Evolutionary conservation across 2,329 filamentous ascomycete genomes (phyloP).

Genomic region (Pseudogymnoascus sp.): DNA sequence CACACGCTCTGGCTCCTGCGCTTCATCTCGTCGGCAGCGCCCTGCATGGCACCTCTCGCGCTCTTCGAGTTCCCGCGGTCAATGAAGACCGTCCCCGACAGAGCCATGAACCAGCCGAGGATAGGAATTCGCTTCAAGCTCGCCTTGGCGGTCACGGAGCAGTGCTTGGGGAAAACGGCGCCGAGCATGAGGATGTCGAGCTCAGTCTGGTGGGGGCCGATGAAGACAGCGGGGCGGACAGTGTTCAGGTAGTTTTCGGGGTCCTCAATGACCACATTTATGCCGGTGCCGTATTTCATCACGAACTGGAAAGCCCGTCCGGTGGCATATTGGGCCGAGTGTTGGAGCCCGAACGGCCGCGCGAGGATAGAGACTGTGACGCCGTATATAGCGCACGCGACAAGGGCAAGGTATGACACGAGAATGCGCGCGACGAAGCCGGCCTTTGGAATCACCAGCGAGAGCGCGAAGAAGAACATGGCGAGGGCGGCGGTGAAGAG

Average conservation of each 20-base stretch:
- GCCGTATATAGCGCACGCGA: constrained; percentile 62
- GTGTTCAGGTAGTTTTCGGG: constrained; percentile 46
- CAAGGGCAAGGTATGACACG: constrained; percentile 55
- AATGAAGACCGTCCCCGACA: constrained; percentile 90
- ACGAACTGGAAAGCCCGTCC: constrained; percentile 71
- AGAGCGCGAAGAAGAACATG: constrained; percentile 54
- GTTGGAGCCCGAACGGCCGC: constrained; percentile 61
- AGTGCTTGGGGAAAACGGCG: constrained; percentile 81
- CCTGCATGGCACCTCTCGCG: constrained; percentile 76
- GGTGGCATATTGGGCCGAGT: constrained; percentile 77
- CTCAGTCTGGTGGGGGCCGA: constrained; percentile 94
- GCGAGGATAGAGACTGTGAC: constrained; percentile 66
- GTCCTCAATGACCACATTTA: constrained; percentile 70
- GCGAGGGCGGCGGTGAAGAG: constrained; percentile 45
- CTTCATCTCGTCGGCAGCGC: constrained; percentile 74
- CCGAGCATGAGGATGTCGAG: constrained; percentile 91
- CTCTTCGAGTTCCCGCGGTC: constrained; percentile 79
- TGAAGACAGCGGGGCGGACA: constrained; percentile 75
- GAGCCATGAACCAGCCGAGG: constrained; percentile 87
- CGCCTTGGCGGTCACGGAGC: constrained; percentile 87
- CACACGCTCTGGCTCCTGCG: constrained; percentile 66
- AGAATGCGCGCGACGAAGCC: constrained; percentile 64
- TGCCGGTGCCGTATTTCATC: constrained; percentile 68
- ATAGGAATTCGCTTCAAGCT: constrained; percentile 72
- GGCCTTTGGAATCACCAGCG: constrained; percentile 48